Evolutionary conservation across 768 basidiomycete genomes (phyloP), one percentile per base, ranked within the genome.

Genomic region (Psilocybe cubensis): DNA sequence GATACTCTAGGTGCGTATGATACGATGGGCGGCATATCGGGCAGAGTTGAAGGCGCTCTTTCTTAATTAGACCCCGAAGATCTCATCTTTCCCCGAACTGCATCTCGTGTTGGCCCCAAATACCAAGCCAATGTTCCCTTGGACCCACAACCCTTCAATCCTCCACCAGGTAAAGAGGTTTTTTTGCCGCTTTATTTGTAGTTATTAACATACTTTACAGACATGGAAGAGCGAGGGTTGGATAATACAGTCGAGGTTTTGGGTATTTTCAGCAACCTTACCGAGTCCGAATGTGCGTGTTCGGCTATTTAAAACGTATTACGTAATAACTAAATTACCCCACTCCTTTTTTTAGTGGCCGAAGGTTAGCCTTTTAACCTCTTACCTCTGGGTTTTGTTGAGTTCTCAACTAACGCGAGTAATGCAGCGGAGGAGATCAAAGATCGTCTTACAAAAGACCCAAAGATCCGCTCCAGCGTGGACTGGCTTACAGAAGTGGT

Each of bases 61-160:
- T 20, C 27, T 5, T 3, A 42, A 9, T 40, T 38, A 95, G 96
- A 98, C 79, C 87, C 93, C 45, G 94, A 99, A 72, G 96, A 99
- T 76, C 85, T 94, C 57, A 96, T 98, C 70, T 98, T 95, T 71
- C 96, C 96, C 57, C 89, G 94, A 56, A 88, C 94, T 12, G 89
- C 92, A 6, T 96, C 92, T 21, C 88, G 96, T n/a, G 82, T 94
- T 33, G 94, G 95, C 14, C 82, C 86, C 38, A 94, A 92, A 68
- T 98, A 84, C 68, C 95, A 98, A 72, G 90, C 81, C 42, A 78
- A 66, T 60, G 85, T 85, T 14, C 84, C 80, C 45, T 63, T 72
- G 24, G 76, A 73, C 5, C 79, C 81, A 50, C 79, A 81, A 57
- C 68, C 76, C 54, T 65, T 72, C 54, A 66, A 69, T 55, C 61